These are phyloP conservation scores for Flaveria bidentis DNA, from an alignment of 129 eudicot genomes.

Conservation along the genomic window DNA sequence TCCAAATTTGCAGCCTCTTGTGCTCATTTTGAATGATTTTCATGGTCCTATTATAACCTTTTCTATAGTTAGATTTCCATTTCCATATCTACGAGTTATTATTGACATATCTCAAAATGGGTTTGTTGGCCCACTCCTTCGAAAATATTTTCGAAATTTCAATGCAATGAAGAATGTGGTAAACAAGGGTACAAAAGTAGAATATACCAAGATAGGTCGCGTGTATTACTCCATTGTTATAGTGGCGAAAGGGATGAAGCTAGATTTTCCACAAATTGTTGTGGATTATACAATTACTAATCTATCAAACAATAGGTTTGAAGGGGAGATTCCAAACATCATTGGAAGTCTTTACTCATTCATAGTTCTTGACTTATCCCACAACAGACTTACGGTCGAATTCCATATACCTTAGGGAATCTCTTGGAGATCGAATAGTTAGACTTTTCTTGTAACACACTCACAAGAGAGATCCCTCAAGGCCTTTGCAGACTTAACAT, in stretches of 20 bases:
- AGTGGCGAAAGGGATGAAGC: slow-evolving; percentile 21
- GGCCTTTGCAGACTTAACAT: slow-evolving; percentile 24
- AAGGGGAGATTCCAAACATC: slow-evolving; percentile 25
- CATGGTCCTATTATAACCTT: slow-evolving; percentile 26
- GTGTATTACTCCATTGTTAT: slow-evolving; percentile 4
- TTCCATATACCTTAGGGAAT: slow-evolving; percentile 37
- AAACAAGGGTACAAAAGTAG: background rate
- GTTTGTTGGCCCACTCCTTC: slow-evolving; percentile 36
- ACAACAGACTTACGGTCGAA: slow-evolving; percentile 34
- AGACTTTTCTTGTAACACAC: slow-evolving; percentile 45
- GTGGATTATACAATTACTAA: slow-evolving; percentile 6
- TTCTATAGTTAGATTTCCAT: background rate
- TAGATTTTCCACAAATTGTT: background rate
- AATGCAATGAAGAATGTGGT: slow-evolving; percentile 31
- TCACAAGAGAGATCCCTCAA: slow-evolving; percentile 32
- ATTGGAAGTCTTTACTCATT: slow-evolving; percentile 29
- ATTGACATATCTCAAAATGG: slow-evolving; percentile 42
- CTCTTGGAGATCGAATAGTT: slow-evolving; percentile 38
- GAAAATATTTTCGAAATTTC: slow-evolving; percentile 15
- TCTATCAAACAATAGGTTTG: slow-evolving; percentile 25
- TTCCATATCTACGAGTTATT: slow-evolving; percentile 35
- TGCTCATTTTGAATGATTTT: slow-evolving; percentile 37
- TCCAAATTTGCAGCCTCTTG: slow-evolving; percentile 40
- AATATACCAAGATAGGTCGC: background rate
- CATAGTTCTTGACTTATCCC: slow-evolving; percentile 35